Conservation (phyloP, 208 protist species). For the Trypanosoma lewisi region DNA sequence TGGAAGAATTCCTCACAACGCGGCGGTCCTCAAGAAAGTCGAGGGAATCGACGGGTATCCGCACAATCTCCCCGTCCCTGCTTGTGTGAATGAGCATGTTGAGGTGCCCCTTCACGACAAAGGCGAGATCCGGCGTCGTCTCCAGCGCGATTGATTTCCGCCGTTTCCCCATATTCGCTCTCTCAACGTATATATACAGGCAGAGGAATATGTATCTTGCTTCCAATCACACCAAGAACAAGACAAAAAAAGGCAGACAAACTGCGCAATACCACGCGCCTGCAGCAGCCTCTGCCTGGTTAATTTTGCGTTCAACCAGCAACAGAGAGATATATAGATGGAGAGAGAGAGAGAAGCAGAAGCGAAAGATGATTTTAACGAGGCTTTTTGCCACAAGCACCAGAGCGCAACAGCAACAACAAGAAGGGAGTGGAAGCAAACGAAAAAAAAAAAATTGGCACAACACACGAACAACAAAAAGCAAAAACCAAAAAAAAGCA, state of each 20-base stretch:
- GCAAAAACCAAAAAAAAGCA: too few relatives aligned
- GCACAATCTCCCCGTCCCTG: slow-evolving; percentile 30
- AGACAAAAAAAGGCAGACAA: too few relatives aligned
- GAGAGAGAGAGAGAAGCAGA: background rate
- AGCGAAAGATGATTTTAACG: background rate
- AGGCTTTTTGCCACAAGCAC: background rate
- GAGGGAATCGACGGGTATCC: slow-evolving; percentile 37
- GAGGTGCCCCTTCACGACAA: slow-evolving; percentile 56
- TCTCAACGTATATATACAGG: background rate
- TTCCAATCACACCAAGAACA: too few relatives aligned
- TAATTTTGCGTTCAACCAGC: too few relatives aligned
- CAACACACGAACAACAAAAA: background rate
- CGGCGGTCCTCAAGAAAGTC: slow-evolving; percentile 54
- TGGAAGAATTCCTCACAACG: slow-evolving; percentile 46
- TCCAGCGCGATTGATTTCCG: slow-evolving; percentile 33
- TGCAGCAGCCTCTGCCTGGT: too few relatives aligned
- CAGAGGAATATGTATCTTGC: too few relatives aligned
- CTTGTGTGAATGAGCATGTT: slow-evolving; percentile 57
- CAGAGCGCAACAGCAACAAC: too few relatives aligned
- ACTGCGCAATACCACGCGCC: too few relatives aligned
- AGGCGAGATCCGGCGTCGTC: slow-evolving; percentile 54
- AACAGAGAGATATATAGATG: background rate
- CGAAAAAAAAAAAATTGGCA: background rate
- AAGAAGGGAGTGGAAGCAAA: background rate
- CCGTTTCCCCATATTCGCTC: slow-evolving; percentile 37